phyloP scores from a whole-genome alignment of 805 yeast genomes.

The Starmerella lactis-condensi region DNA sequence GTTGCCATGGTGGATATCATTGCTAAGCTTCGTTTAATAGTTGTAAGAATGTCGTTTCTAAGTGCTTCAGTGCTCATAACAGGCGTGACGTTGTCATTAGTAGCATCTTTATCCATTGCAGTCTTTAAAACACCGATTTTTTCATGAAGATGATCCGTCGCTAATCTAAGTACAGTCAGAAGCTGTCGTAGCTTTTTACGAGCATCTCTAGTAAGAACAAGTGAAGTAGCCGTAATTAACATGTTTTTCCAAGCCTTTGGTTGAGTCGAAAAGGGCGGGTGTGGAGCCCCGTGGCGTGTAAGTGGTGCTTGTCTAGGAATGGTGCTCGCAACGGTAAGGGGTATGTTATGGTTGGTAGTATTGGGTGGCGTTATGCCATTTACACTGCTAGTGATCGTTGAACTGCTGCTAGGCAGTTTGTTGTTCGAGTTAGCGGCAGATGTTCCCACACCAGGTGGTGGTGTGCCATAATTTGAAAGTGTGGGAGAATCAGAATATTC shows the following conservation, averaged over 20 bases:
- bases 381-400: no score
- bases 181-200: conserved; percentile 12
- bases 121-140: conserved; percentile 14
- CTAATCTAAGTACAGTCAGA: conserved; percentile 13
- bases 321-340: no score
- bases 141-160: conserved; percentile 14
- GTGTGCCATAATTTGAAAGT: no score
- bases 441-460: no score
- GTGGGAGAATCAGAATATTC: no score
- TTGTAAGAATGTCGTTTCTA: conserved; percentile 66
- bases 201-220: conserved; percentile 26
- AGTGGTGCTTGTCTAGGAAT: no score
- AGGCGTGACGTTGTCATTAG: conserved; percentile 15
- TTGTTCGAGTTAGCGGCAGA: no score
- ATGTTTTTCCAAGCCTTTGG: conserved; percentile 18
- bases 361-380: no score
- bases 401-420: no score
- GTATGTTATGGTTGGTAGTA: no score
- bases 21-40: conserved; percentile 73
- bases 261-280: conserved; percentile 4
- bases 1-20: conserved; percentile 76
- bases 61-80: conserved; percentile 25
- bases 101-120: conserved; percentile 16
- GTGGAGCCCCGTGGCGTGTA: conserved; percentile 1
- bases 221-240: conserved; percentile 22